These are phyloP conservation scores for Nigrograna mackinnonii DNA, from an alignment of 2,329 filamentous ascomycete genomes.

Conservation along the genomic window DNA sequence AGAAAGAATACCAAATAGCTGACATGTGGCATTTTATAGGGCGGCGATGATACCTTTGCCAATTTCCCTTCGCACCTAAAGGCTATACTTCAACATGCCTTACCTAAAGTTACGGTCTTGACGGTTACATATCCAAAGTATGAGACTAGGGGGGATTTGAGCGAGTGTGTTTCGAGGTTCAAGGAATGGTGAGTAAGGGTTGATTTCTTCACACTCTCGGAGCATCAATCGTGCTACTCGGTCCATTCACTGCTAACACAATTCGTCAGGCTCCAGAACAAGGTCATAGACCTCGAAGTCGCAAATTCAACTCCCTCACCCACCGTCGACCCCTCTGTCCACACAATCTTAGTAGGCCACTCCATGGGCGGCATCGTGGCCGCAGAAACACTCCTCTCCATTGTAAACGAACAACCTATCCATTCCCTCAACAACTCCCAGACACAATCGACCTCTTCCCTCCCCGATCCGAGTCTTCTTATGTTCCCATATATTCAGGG, in stretches of 20 bases:
- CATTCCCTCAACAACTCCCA: constrained; percentile 38
- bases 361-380: constrained; percentile 91
- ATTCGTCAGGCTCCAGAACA: constrained; percentile 83
- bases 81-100: constrained; percentile 63
- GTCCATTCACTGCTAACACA: no score
- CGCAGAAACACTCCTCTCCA: constrained; percentile 79
- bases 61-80: constrained; percentile 75
- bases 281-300: constrained; percentile 93
- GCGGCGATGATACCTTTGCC: constrained; percentile 77
- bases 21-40: constrained; percentile 48
- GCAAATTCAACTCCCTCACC: constrained; percentile 77
- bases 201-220: no score
- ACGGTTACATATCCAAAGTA: constrained; percentile 77
- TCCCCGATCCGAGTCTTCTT: constrained; percentile 59
- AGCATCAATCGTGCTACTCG: no score
- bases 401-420: constrained; percentile 61
- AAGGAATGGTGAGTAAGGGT: constrained; percentile 66
- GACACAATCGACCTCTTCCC: constrained; percentile 33
- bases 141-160: constrained; percentile 78
- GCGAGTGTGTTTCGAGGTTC: constrained; percentile 72
- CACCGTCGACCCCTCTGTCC: constrained; percentile 83
- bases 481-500: constrained; percentile 96
- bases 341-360: constrained; percentile 81
- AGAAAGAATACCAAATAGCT: constrained; percentile 7
- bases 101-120: constrained; percentile 71